Percentiles rank a stretch among this genome's conserved stretches.
phyloP scores from a whole-genome alignment of 352 stramenopile species.

The Albugo candida region DNA sequence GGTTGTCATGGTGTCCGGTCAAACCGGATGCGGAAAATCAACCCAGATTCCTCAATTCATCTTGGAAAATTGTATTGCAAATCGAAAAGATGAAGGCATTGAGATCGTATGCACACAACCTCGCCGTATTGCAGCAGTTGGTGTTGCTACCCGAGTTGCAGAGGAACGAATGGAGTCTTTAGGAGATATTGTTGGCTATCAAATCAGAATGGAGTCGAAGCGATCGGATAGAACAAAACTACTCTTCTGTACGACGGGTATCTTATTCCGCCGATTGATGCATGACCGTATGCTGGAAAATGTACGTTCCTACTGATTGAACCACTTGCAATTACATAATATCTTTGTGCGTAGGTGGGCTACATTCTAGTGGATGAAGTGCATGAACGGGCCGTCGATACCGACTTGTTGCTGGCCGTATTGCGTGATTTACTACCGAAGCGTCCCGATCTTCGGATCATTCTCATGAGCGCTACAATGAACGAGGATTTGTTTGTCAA shows the following conservation, averaged over 20 bases:
- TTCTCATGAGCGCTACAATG: constrained; percentile 96
- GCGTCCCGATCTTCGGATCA: constrained; percentile 67
- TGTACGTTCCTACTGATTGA: constrained; percentile 17
- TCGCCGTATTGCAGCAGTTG: constrained; percentile 89
- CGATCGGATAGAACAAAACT: constrained; percentile 77
- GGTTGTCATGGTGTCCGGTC: constrained; percentile 89
- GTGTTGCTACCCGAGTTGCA: constrained; percentile 88
- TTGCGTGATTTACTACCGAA: constrained; percentile 61
- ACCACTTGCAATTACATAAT: constrained; percentile 1
- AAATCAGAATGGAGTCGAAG: constrained; percentile 90
- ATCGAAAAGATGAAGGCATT: constrained; percentile 67
- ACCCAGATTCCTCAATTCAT: constrained; percentile 96
- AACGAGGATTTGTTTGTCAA: constrained; percentile 75
- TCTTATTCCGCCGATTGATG: constrained; percentile 86
- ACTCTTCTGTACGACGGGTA: constrained; percentile 91
- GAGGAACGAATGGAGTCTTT: constrained; percentile 84
- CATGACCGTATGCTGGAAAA: constrained; percentile 70
- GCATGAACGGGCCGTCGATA: constrained; percentile 93
- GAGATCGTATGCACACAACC: constrained; percentile 95
- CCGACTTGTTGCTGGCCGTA: constrained; percentile 90
- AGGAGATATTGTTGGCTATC: constrained; percentile 83
- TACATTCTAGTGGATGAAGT: constrained; percentile 99
- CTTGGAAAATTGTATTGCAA: constrained; percentile 83
- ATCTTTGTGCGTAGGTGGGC: constrained; percentile 34
- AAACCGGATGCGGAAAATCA: constrained; percentile 90